Evolutionary conservation across 169 alveolate genomes (phyloP), one percentile per base, ranked within the genome.

Genomic region (Plasmodium knowlesi): DNA sequence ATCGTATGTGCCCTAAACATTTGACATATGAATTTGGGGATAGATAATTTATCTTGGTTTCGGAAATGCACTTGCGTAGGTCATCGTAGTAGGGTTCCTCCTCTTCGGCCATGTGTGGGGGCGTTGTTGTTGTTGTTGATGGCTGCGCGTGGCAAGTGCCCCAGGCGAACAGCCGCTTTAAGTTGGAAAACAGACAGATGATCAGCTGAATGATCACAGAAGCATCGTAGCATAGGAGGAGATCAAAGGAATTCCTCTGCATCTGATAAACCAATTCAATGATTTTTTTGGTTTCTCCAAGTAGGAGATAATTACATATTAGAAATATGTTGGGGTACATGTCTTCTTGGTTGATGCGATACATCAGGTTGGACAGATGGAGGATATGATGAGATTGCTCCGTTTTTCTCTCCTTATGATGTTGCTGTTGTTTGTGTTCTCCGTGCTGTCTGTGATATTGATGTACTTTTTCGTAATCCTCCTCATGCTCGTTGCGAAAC

Each of bases 271-370:
- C 76, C 32, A 28, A 22, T 22, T 28, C 30, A 19, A 86, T 76
- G 37, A 61, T 78, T 34, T 70, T 86, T 76, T 34, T 86, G 6
- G 93, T 78, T 76, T 86, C 93, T 43, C 76, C 93, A n/a, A 34
- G 84, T 9, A 86, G 19, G 50, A 84, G 70, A 53, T 86, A 86
- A 86, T 86, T 86, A 10, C 85, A 74, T 8, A 86, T 86, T 37
- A 86, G 37, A 54, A 86, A 86, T 28, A 86, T 76, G 67, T 86
- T 86, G 1, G 93, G 93, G 70, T 86, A 86, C 19, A 86, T 76
- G 43, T 86, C 43, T 32, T 86, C 57, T 46, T 25, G 37, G 12
- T 86, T 78, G 1, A 86, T 34, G 43, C 22, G 30, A 46, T 76
- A 86, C 28, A 71, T 30, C 46, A 86, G 32, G 30, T 54, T 39